Evolutionary conservation across 768 basidiomycete species (phyloP), one percentile per base, ranked within the genome.

Genomic region (Lentinula lateritia): DNA sequence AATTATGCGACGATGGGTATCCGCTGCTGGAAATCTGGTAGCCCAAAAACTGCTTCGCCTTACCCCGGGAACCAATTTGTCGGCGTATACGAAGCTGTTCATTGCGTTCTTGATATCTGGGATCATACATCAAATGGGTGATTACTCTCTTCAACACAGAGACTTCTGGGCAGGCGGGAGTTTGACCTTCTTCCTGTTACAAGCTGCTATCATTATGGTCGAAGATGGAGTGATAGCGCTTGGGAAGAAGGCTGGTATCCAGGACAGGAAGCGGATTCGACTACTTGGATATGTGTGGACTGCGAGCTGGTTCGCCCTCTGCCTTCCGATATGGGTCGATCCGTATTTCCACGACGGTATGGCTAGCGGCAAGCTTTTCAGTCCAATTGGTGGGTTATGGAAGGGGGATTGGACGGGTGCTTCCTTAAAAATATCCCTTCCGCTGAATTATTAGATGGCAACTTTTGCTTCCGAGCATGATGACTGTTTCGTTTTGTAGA

Each of bases 121-220:
- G 34, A 23, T 52, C 18, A 60, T 65, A 5, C 64, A 65, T 32
- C 36, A 54, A 18, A 15, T 61, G 3, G 64, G 61, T 15, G 61
- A 65, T 20, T 65, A 62, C 32, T 58, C 62, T 61, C 46, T 65
- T 2, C 41, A 58, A 28, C 38, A 58, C 6, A 9, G 28, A 32
- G 9, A 34, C 42, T 58, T 52, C 56, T 50, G 45, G 48, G 63
- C 42, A 54, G 61, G 43, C 39, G 62, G 66, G 1, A 61, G 66
- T 10, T 18, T 69, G 50, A 43, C 57, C 10, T 75, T 74, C 65
- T 76, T 74, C 60, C 34, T 72, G 18, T 52, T 59, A 3, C 74
- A 75, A 54, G 74, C 75, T 6, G 52, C 70, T 5, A 75, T 64
- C 1, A 77, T 80, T 39, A 73, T 71, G 12, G 46, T 72, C 34